Conservation (phyloP, 768 basidiomycete genomes). For the Termitomyces sp. region DNA sequence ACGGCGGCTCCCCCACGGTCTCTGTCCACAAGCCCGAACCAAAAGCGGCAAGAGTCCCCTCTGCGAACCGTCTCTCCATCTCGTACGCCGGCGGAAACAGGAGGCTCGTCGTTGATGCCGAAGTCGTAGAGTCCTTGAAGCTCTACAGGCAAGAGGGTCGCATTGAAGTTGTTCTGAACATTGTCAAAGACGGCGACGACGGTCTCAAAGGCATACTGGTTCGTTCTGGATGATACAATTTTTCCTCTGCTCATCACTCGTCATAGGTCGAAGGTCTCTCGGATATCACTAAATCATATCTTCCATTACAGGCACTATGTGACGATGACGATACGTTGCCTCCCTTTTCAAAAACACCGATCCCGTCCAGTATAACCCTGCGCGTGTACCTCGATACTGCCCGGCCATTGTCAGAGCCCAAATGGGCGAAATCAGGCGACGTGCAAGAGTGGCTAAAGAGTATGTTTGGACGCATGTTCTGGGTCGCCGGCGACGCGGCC, state of each 20-base stretch:
- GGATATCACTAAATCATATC: conserved; percentile 66
- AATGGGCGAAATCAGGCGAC: conserved; percentile 95
- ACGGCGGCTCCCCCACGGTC: conserved; percentile 40
- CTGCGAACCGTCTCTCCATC: conserved; percentile 87
- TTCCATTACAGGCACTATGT: conserved; percentile 44
- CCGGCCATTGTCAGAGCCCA: conserved; percentile 88
- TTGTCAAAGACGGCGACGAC: conserved; percentile 49
- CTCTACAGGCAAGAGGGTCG: conserved; percentile 79
- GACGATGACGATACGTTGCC: conserved; percentile 63
- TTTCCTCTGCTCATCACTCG: neutral
- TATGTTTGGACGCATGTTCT: conserved; percentile 85
- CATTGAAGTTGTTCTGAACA: conserved; percentile 72
- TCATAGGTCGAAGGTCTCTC: conserved; percentile 69
- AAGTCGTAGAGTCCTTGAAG: conserved; percentile 74
- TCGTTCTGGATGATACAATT: conserved; percentile 17
- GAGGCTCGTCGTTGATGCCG: conserved; percentile 84
- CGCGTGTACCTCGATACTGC: conserved; percentile 78
- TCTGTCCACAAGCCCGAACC: conserved; percentile 25
- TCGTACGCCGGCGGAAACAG: conserved; percentile 88
- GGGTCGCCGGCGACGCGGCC: conserved; percentile 77
- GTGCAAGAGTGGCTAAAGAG: conserved; percentile 90
- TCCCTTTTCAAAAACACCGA: conserved; percentile 52
- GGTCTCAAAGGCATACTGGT: conserved; percentile 75
- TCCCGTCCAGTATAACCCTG: conserved; percentile 58
- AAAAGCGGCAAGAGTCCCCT: conserved; percentile 46